Evolutionary conservation across 2,329 filamentous ascomycete genomes (phyloP).

Genomic region (Fusarium oligoseptatum): DNA sequence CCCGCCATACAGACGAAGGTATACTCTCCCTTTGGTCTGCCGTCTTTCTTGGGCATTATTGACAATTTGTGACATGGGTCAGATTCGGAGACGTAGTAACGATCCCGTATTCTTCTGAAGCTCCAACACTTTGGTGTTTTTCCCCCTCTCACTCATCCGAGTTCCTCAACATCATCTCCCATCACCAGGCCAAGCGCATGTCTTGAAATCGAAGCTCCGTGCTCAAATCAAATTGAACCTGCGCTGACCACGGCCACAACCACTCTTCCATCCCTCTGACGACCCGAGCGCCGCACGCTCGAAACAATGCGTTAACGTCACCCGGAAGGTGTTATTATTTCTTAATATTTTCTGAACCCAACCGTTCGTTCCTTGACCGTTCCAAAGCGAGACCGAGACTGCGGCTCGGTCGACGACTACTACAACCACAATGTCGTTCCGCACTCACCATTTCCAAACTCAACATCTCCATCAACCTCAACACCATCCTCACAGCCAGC

Average conservation of each 20-base stretch:
- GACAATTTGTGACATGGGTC: constrained; percentile 33
- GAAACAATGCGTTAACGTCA: constrained; percentile 51
- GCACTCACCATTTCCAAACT: constrained; percentile 60
- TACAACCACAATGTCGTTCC: constrained; percentile 65
- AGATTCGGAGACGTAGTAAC: constrained; percentile 37
- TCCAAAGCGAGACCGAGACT: constrained; percentile 34
- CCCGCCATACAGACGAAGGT: constrained; percentile 36
- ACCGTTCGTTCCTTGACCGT: constrained; percentile 13
- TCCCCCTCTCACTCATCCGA: constrained; percentile 1
- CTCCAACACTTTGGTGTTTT: constrained; percentile 26
- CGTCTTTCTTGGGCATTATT: constrained; percentile 42
- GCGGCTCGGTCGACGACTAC: constrained; percentile 39
- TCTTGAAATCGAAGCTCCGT: constrained; percentile 40
- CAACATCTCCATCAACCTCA: constrained; percentile 40
- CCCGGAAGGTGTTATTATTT: constrained; percentile 36
- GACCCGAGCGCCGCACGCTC: constrained; percentile 38
- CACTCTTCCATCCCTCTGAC: constrained; percentile 36
- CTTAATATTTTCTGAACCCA: constrained; percentile 28
- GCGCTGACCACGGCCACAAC: constrained; percentile 18
- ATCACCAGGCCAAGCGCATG: constrained; percentile 34
- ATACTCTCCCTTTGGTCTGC: constrained; percentile 32
- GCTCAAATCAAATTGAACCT: constrained; percentile 16
- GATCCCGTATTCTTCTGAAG: constrained; percentile 36
- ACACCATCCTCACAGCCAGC: constrained; percentile 30
- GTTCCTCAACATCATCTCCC: constrained; percentile 6